A percentile compares a stretch with the other conserved stretches of the same genome.
phyloP scores from a whole-genome alignment of 257 asterid species.

The Nicotiana benthamiana region DNA sequence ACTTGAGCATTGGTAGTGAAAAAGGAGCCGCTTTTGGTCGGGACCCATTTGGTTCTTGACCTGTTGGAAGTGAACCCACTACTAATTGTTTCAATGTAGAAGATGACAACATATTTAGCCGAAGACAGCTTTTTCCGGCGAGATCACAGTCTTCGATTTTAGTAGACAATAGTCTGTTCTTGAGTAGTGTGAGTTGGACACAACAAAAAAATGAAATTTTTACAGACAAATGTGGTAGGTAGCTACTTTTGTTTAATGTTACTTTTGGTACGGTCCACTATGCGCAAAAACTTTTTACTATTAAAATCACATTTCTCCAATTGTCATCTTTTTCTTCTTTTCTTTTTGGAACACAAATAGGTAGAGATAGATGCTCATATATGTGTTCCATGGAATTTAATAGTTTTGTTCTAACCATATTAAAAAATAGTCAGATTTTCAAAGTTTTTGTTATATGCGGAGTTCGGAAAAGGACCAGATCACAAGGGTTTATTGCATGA shows the following conservation, averaged over 20 bases:
- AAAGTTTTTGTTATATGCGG: no score
- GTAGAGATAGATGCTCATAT: no score
- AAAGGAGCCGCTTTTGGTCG: slow-evolving; percentile 6
- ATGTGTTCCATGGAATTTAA: no score
- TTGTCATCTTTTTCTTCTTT: no score
- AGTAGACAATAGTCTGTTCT: background rate
- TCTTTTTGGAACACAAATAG: no score
- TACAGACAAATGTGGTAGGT: background rate
- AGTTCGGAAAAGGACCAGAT: no score
- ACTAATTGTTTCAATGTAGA: slow-evolving; percentile 21
- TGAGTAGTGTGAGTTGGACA: background rate
- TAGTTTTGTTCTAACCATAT: no score
- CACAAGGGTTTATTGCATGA: no score
- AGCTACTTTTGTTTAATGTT: background rate
- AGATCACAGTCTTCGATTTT: slow-evolving; percentile 21
- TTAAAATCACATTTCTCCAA: no score
- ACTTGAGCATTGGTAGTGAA: background rate
- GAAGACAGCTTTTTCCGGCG: slow-evolving; percentile 13
- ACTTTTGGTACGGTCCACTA: background rate
- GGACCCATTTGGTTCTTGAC: slow-evolving; percentile 18
- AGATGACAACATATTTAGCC: slow-evolving; percentile 17
- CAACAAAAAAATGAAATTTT: background rate
- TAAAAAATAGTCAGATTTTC: no score
- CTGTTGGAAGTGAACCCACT: slow-evolving; percentile 19
- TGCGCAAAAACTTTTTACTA: no score